Percentiles rank a stretch among this genome's conserved stretches.
These are phyloP conservation scores for Pythium apleroticum DNA, from an alignment of 352 stramenopile genomes.

Conservation along the genomic window DNA sequence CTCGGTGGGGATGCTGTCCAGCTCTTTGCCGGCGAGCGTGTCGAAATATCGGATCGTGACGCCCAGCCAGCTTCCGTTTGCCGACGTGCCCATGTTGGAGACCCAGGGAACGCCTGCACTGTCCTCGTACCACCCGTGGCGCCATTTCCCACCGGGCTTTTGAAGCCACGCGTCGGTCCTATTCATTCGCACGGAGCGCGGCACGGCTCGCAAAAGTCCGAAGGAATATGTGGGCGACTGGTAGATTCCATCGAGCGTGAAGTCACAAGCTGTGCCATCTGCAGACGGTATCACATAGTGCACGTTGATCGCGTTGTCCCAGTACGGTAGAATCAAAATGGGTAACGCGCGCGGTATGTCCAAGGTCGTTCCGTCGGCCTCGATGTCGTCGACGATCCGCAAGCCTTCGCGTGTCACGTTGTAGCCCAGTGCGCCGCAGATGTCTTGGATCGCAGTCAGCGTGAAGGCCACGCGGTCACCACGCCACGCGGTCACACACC, in stretches of 20 bases:
- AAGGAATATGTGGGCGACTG: not conserved
- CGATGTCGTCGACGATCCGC: not conserved
- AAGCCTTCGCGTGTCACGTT: not conserved
- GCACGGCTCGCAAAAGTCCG: not conserved
- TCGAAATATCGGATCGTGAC: constrained; percentile 23
- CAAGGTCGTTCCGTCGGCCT: not conserved
- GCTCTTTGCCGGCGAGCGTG: not conserved
- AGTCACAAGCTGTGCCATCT: not conserved
- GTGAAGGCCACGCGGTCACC: constrained; percentile 16
- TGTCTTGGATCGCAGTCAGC: constrained; percentile 7
- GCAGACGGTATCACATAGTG: not conserved
- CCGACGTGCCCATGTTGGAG: constrained; percentile 22
- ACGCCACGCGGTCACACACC: too few relatives aligned
- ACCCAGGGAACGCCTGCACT: constrained; percentile 10
- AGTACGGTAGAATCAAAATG: not conserved
- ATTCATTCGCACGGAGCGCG: not conserved
- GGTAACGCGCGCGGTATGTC: not conserved
- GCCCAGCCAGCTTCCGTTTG: constrained; percentile 2
- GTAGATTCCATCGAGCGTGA: not conserved
- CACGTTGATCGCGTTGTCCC: not conserved
- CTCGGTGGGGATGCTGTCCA: not conserved
- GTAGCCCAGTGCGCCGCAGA: not conserved
- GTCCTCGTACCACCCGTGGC: constrained; percentile 32
- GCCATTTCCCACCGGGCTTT: constrained; percentile 21
- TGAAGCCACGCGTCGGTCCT: constrained; percentile 10